phyloP scores from a whole-genome alignment of 176 grass and related monocot genomes.

The Aegilops speltoides region DNA sequence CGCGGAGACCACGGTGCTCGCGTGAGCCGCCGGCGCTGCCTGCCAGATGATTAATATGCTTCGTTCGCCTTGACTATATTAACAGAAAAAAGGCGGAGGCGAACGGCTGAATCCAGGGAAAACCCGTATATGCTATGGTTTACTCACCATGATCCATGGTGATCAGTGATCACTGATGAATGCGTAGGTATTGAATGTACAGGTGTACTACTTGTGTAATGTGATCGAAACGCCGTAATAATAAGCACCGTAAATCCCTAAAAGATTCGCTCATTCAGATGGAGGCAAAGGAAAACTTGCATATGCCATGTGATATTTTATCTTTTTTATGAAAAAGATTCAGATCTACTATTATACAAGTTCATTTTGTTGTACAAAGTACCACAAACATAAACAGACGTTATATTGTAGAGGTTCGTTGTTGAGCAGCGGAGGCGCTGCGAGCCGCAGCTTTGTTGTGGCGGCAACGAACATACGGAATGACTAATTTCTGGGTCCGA shows the following conservation, averaged over 20 bases:
- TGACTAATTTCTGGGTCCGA: background rate
- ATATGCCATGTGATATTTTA: background rate
- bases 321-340: no score
- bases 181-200: background rate
- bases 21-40: constrained; percentile 21
- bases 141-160: background rate
- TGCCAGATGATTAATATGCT: background rate
- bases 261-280: background rate
- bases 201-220: background rate
- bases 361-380: no score
- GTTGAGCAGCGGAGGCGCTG: background rate
- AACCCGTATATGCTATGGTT: background rate
- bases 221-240: background rate
- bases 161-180: background rate
- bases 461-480: background rate
- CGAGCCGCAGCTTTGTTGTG: background rate
- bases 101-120: background rate
- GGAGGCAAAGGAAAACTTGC: background rate
- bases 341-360: no score
- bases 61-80: background rate
- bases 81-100: background rate
- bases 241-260: background rate
- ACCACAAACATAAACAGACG: background rate
- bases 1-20: constrained; percentile 62
- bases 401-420: background rate